Base-by-base conservation (phyloP, 2,329 filamentous ascomycete species). In the Ceratocystis cacaofunesta region DNA sequence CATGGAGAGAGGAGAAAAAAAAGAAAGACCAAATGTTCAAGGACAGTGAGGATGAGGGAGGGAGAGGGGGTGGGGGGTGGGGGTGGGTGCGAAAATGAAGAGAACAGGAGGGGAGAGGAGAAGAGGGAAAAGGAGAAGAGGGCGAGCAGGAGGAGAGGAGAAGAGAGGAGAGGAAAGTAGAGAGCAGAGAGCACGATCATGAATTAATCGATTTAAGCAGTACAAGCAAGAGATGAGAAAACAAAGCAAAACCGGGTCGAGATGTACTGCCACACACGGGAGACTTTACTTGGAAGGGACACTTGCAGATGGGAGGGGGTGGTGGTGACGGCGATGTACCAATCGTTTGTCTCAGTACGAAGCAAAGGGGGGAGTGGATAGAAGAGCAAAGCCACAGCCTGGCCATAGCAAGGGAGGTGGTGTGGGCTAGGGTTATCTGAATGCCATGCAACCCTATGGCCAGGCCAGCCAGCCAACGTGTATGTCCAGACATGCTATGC, bases 231-330 rank as follows among this genome's bases (percentile, higher is more conserved):
- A 15, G 44, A 46, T 57, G 61, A 19, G 60, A 65, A 44, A 62
- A 65, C 22, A 36, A 41, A 46, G 58, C 36, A 32, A 43, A 62
- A 25, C 30, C 41, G 61, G 61, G 52, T 55, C 17, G 30, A 52
- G 32, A 57, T 19, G 63, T 58, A 44, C 46, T 70, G 69, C 44
- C 70, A 68, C 71, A 76, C 75, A 72, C 70, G 70, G 46, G 70
- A 70, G 28, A 72, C 71, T 32, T 72, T 71, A 70, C 74, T 74
- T 64, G 75, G 73, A 68, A 76, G 76, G 28, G 74, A 64, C 74
- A 43, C 15, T 44, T 46, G 62, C 12, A 25, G 62, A 22, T 36
- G 58, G n/a, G 36, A 5, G 36, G 36, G 10, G 36, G 36, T 41
- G 36, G 36, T 41, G 36, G 36, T 41, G 36, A 41, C 12, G 22